These are phyloP conservation scores for Plectosphaerella sp. DNA, from an alignment of 2,329 filamentous ascomycete genomes.

Conservation along the genomic window DNA sequence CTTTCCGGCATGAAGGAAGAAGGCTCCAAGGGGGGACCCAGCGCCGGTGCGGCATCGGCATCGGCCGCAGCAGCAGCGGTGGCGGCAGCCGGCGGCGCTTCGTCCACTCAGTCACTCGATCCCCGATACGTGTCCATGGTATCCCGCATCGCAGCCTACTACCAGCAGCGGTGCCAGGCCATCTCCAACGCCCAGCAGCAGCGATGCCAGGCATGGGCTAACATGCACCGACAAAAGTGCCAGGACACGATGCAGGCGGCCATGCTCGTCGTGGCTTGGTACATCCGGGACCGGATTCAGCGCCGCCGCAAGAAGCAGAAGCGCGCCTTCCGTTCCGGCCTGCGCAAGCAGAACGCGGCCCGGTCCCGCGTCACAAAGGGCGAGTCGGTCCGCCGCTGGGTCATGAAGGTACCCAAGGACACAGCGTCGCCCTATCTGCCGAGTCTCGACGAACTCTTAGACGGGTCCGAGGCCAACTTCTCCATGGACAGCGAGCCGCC, in stretches of 20 bases:
- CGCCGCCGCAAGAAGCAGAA: slow-evolving; percentile 35
- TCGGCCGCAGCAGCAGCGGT: too few relatives aligned
- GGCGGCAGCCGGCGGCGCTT: not conserved
- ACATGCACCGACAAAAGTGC: slow-evolving; percentile 39
- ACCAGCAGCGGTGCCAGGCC: slow-evolving; percentile 43
- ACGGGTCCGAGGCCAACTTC: slow-evolving; percentile 34
- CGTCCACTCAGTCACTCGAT: slow-evolving; percentile 18
- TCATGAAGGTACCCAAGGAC: slow-evolving; percentile 31
- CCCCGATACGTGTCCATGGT: slow-evolving; percentile 40
- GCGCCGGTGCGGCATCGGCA: not conserved
- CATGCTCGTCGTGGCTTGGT: slow-evolving; percentile 46
- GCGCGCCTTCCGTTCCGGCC: slow-evolving; percentile 33
- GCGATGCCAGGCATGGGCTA: slow-evolving; percentile 42
- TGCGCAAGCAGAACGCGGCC: slow-evolving; percentile 24
- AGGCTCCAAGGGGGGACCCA: slow-evolving; percentile 5
- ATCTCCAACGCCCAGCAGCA: slow-evolving; percentile 42
- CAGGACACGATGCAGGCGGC: slow-evolving; percentile 45
- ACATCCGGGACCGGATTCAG: slow-evolving; percentile 41
- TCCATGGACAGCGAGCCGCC: slow-evolving; percentile 32
- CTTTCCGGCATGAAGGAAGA: not conserved
- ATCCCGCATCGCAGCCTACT: slow-evolving; percentile 42
- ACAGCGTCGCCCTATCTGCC: slow-evolving; percentile 24
- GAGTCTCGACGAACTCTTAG: slow-evolving; percentile 19
- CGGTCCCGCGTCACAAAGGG: slow-evolving; percentile 30
- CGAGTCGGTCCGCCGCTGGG: slow-evolving; percentile 38